Evolutionary conservation across 2,329 filamentous ascomycete genomes (phyloP).

Genomic region (Aureobasidium musti): DNA sequence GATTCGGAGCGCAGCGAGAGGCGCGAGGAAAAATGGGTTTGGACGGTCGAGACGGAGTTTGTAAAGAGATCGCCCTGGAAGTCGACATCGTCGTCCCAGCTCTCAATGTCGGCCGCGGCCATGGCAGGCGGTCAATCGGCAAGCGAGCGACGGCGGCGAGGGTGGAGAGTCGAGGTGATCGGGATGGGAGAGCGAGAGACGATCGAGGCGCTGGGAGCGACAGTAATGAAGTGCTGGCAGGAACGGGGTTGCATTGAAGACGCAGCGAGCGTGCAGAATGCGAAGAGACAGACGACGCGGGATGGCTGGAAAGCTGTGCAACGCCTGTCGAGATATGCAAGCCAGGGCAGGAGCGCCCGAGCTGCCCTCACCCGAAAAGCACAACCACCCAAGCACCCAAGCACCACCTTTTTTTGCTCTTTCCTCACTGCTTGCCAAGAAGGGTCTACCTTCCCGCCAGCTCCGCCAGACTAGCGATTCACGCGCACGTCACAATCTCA

Average conservation of each 20-base stretch:
- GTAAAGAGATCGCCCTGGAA: slow-evolving; percentile 68
- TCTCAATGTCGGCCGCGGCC: slow-evolving; percentile 67
- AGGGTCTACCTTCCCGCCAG: slow-evolving; percentile 18
- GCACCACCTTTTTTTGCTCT: slow-evolving; percentile 18
- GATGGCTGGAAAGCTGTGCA: slow-evolving; percentile 22
- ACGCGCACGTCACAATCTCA: slow-evolving; percentile 26
- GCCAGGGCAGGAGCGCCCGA: slow-evolving; percentile 12
- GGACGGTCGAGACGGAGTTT: slow-evolving; percentile 69
- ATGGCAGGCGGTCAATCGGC: slow-evolving; percentile 45
- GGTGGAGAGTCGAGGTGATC: not conserved
- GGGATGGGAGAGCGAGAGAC: slow-evolving; percentile 11
- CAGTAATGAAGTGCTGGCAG: slow-evolving; percentile 21
- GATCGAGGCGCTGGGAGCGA: slow-evolving; percentile 21
- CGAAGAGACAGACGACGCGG: not conserved
- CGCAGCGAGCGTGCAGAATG: slow-evolving; percentile 11
- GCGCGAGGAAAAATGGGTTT: slow-evolving; percentile 75
- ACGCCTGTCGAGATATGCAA: slow-evolving; percentile 24
- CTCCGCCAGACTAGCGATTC: slow-evolving; percentile 2
- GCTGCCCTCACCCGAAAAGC: not conserved
- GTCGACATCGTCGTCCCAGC: slow-evolving; percentile 60
- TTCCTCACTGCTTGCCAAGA: slow-evolving; percentile 16
- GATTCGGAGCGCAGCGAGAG: slow-evolving; percentile 80
- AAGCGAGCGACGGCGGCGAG: slow-evolving; percentile 5
- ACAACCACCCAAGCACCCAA: not conserved
- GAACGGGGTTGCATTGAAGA: slow-evolving; percentile 25